Base-by-base conservation (phyloP, 345 rosid genomes). In the Raphanus raphanistrum region DNA sequence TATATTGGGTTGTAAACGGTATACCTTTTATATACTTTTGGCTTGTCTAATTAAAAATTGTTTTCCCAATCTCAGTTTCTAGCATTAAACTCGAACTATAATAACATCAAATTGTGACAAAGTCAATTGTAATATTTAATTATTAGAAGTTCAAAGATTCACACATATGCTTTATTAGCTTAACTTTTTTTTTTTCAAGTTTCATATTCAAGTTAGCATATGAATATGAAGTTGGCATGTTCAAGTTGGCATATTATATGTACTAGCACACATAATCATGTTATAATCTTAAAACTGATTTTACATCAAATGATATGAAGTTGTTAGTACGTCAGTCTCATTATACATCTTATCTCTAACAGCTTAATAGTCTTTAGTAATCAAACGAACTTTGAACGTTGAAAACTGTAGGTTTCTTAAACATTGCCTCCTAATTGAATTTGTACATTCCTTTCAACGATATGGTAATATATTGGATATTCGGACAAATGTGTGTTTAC, bases 261-360 rank as follows among this genome's bases (percentile, higher is more conserved):
- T 63, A 50, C 8, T 50, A 50, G 5, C 4, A 68, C 6, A 50
- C 21, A 41, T 41, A 50, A 50, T 50, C n/a, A 21, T 41, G 32
- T 66, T 41, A 25, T 41, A 25, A 66, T 50, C 28, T 50, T 55
- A 1, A 58, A 21, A 5, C 13, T 25, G 65, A 1, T 25, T 71
- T 71, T 27, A 38, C 13, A 59, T 61, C 67, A 43, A 72, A 61
- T 72, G 68, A 45, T 61, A 45, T 45, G 33, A 43, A 43, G 59
- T 61, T 45, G 68, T 29, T 61, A 28, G 61, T 21, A 21, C 21
- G 21, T 72, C 68, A 62, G 21, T 45, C 45, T 72, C 68, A 45
- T 29, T 48, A 5, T 45, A 16, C 26, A 38, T 41, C 9, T 71
- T 12, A 26, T 32, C 0, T 4, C 8, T 54, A 10, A 17, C 16